A percentile compares a stretch with the other conserved stretches of the same genome.
Evolutionary conservation across 192 early-diverging fungal species (phyloP).

Genomic region (Rhizophagus prolifer): DNA sequence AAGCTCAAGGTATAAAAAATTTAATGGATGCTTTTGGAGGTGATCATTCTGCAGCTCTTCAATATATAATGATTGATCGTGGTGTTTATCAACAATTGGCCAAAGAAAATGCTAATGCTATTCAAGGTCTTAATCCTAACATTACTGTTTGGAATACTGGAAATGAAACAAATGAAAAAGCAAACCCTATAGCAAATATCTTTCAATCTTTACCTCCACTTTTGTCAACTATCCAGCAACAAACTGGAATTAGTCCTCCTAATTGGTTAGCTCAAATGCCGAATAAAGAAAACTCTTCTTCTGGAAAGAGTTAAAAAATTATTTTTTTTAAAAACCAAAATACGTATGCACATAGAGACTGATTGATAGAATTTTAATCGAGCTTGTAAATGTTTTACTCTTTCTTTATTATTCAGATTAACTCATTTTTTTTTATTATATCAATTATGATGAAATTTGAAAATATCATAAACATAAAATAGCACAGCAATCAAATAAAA

Average conservation of each 20-base stretch:
- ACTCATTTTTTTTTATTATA: too few species aligned
- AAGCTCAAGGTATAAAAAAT: constrained; percentile 44
- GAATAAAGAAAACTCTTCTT: not conserved
- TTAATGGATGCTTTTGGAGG: constrained; percentile 37
- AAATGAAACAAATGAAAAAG: constrained; percentile 8
- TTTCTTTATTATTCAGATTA: too few species aligned
- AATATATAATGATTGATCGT: constrained; percentile 55
- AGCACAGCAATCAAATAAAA: too few species aligned
- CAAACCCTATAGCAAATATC: constrained; percentile 46
- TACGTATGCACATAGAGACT: too few species aligned
- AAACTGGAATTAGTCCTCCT: constrained; percentile 40
- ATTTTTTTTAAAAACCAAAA: too few species aligned
- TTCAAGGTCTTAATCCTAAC: constrained; percentile 52
- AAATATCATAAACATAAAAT: too few species aligned
- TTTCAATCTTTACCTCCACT: constrained; percentile 46
- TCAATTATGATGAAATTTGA: too few species aligned
- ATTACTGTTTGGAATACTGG: constrained; percentile 51
- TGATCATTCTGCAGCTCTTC: constrained; percentile 37
- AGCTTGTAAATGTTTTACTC: too few species aligned
- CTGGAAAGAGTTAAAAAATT: too few species aligned
- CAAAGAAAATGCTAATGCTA: constrained; percentile 49
- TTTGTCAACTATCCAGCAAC: constrained; percentile 44
- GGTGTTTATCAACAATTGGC: constrained; percentile 52
- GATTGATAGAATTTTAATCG: too few species aligned
- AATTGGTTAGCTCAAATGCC: not conserved